These are phyloP conservation scores for Thinopyrum elongatum DNA, from an alignment of 176 grass and related monocot genomes.

Conservation along the genomic window DNA sequence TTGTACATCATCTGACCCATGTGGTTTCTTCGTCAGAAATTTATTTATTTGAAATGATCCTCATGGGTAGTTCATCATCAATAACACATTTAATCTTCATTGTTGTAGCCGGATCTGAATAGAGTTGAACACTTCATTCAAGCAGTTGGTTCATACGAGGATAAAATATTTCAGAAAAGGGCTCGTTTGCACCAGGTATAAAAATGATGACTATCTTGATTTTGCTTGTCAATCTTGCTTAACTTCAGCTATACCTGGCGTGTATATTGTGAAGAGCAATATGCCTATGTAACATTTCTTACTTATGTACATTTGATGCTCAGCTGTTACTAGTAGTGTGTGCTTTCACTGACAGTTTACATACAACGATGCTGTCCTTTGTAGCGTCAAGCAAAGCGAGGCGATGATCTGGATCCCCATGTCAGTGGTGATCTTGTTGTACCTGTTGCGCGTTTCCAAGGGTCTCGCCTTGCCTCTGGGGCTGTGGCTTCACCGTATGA, in stretches of 20 bases:
- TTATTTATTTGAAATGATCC: background rate
- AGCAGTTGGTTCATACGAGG: slow-evolving; percentile 77
- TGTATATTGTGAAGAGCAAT: background rate
- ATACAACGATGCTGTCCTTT: slow-evolving; percentile 31
- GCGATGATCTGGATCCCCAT: slow-evolving; percentile 86
- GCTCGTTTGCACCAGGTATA: slow-evolving; percentile 73
- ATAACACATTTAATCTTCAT: slow-evolving; percentile 25
- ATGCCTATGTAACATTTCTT: background rate
- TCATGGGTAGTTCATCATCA: background rate
- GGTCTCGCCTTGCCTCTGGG: slow-evolving; percentile 92
- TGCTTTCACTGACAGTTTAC: slow-evolving; percentile 16
- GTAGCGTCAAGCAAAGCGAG: slow-evolving; percentile 75
- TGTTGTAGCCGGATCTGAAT: slow-evolving; percentile 65
- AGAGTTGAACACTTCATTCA: slow-evolving; percentile 98
- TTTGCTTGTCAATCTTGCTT: slow-evolving; percentile 3
- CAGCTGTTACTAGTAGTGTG: slow-evolving; percentile 17
- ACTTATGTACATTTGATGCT: background rate
- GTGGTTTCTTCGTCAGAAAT: background rate
- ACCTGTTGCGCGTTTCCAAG: slow-evolving; percentile 72
- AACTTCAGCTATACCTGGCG: background rate
- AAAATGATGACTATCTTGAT: slow-evolving; percentile 2
- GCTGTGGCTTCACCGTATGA: slow-evolving; percentile 47
- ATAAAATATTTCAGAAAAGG: slow-evolving; percentile 98
- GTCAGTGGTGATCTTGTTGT: slow-evolving; percentile 70
- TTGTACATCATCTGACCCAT: background rate